Percentiles rank a stretch among this genome's conserved stretches.
Evolutionary conservation across 2,329 filamentous ascomycete species (phyloP).

Genomic region (Aureobasidium sp.): DNA sequence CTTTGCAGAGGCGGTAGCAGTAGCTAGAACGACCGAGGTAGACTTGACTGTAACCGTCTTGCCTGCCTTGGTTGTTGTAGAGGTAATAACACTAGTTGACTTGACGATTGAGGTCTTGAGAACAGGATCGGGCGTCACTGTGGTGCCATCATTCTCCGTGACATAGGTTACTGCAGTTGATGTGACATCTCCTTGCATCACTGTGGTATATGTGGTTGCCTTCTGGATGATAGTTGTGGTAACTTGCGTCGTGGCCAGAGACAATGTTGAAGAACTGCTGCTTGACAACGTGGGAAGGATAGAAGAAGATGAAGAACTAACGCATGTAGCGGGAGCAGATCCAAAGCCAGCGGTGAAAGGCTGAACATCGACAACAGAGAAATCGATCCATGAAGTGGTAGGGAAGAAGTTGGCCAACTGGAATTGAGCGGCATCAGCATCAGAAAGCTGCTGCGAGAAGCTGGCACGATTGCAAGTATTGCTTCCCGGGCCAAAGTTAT

Average conservation of each 20-base stretch:
- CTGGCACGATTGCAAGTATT: conserved; percentile 27
- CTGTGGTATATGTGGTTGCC: conserved; percentile 24
- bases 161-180: conserved; percentile 22
- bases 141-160: conserved; percentile 28
- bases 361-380: conserved; percentile 31
- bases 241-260: neutral
- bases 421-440: conserved; percentile 32
- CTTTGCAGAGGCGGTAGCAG: conserved; percentile 14
- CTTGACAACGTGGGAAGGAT: conserved; percentile 9
- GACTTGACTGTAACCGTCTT: conserved; percentile 18
- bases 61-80: conserved; percentile 16
- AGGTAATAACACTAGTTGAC: conserved; percentile 20
- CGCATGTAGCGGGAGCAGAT: conserved; percentile 24
- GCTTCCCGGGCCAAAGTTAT: conserved; percentile 33
- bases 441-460: conserved; percentile 34
- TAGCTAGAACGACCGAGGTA: conserved; percentile 19
- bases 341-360: conserved; percentile 33
- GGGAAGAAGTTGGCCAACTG: conserved; percentile 37
- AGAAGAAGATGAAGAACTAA: conserved; percentile 19
- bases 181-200: conserved; percentile 21
- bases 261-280: conserved; percentile 12
- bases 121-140: conserved; percentile 27
- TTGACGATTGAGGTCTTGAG: conserved; percentile 23
- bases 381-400: conserved; percentile 37
- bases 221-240: conserved; percentile 17